Evolutionary conservation across 208 protist genomes (phyloP), one percentile per base, ranked within the genome.

Genomic region (Leishmania tarentolae): DNA sequence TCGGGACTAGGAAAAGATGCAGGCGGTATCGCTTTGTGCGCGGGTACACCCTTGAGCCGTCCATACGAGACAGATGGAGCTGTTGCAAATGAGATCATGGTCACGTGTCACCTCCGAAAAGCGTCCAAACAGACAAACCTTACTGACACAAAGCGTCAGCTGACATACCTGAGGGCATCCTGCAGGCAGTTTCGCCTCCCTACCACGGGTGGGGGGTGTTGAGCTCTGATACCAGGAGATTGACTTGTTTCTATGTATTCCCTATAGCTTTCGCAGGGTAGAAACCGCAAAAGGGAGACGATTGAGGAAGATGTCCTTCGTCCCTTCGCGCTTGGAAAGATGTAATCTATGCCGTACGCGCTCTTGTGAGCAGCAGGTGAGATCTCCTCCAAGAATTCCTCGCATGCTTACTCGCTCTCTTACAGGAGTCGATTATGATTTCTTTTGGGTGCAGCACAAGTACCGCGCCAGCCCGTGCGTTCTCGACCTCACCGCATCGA

Each of bases 401-500:
- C n/a, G 59, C 8, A n/a, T 13, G 4, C 11, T 66, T 19, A 4
- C 31, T 37, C n/a, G 5, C 59, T 37, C n/a, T 19, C 8, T 9
- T 37, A 72, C 44, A 72, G 40, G 52, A 17, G 28, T 72, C 28
- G 40, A 2, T 52, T 21, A 35, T 1, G 3, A 71, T 28, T 47
- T 1, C 31, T 35, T 17, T 35, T 50, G 24, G 68, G 35, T 28
- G 68, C 42, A 47, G 2, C 9, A 72, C 42, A 19, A 46, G 3
- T 19, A 31, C 40, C 19, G 31, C 40, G 2, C n/a, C 44, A 24
- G 7, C 40, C 28, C 6, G 4, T 7, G 40, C 40, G 19, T 3
- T 13, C 71, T 56, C 47, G 31, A 59, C 17, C 28, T 83, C 56
- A 80, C 31, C 46, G 73, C 9, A 85, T 79, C 2, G 85, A 88